Evolutionary conservation across 306 rosid species (phyloP), one percentile per base, ranked within the genome.

Genomic region (Citrullus amarus): DNA sequence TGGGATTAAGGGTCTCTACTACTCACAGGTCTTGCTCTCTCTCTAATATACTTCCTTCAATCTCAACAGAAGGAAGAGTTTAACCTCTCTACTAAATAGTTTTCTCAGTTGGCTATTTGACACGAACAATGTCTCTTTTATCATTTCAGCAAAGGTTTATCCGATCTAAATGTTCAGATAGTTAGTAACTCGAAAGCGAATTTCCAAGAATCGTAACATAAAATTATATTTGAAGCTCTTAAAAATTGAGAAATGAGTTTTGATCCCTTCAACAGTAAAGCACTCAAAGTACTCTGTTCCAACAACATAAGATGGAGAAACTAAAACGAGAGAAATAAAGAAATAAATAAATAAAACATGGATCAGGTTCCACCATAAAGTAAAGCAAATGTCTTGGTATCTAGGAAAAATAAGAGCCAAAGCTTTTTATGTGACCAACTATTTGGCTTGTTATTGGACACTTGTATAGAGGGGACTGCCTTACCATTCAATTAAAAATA

Each of bases 1-100:
- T 95, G 87, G 98, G 98, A 12, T 91, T 95, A 1, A 88, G 98
- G 85, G 95, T 95, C 85, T 95, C 97, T 44, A 91, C 87, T 0
- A 79, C 80, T 36, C 95, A 92, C 92, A 90, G 98, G 98, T 91
- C 14, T 61, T 66, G 75, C 77, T 70, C 78, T 56, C 46, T 20
- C 30, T 46, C 34, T 71, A 14, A 71, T 68, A 22, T 43, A 68
- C 36, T 68, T 67, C 43, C 69, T 62, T 43, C 55, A 43, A 13
- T 71, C 53, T 20, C 3, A 39, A 69, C 36, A 43, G 30, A 68
- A 20, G 36, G 30, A 68, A 20, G 36, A 69, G 55, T 69, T 41
- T 20, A 44, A n/a, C n/a, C 55, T 43, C 75, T 69, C 55, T 41
- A 69, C 28, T 5, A 69, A 44, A 60, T 1, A 60, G 18, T 12